Evolutionary conservation across 2,329 filamentous ascomycete genomes (phyloP), one percentile per base, ranked within the genome.

Genomic region (Microcyclospora tardicrescens): DNA sequence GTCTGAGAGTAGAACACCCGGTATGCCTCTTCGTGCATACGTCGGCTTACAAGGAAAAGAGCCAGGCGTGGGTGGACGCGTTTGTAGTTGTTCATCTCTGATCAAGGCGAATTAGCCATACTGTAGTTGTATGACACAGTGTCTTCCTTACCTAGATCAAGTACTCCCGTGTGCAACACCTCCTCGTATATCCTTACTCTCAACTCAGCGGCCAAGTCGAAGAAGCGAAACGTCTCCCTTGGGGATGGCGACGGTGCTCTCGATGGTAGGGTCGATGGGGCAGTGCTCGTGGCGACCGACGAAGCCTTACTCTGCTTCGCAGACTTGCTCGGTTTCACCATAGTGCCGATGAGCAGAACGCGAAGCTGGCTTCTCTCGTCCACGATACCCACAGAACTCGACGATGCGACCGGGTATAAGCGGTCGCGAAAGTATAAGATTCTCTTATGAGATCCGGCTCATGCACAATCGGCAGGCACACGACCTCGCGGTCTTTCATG

Each of bases 121-220:
- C 15, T 43, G 43, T 31, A 5, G 6, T 12, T 16, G 27, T 31
- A 24, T 12, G 9, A 29, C 11, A 5, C 9, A 3, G 1, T 14
- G 11, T 31, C 12, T 14, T 16, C 27, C 52, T 41, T 42, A 57
- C 55, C 47, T 13, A 86, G 69, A 51, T 86, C 81, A 35, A 84
- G 59, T 1, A 24, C 8, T 4, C 19, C 19, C 19, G 19, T 24
- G 19, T 24, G 59, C 45, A 84, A 79, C 45, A 77, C 69, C 47
- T 76, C 66, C 30, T 66, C 69, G 55, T 85, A 86, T 10, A 87
- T 72, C 49, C 75, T 73, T 42, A 80, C 64, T 6, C 82, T 77
- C 24, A 87, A 59, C 54, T 87, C 82, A 0, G 73, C 69, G 0
- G 82, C 81, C 1, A 87, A 63, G 24, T 72, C 64, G 41, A 85